Percentiles rank a stretch among this genome's conserved stretches.
Conservation (phyloP, 2,329 filamentous ascomycete genomes). For the Ascochyta viciae-villosae region DNA sequence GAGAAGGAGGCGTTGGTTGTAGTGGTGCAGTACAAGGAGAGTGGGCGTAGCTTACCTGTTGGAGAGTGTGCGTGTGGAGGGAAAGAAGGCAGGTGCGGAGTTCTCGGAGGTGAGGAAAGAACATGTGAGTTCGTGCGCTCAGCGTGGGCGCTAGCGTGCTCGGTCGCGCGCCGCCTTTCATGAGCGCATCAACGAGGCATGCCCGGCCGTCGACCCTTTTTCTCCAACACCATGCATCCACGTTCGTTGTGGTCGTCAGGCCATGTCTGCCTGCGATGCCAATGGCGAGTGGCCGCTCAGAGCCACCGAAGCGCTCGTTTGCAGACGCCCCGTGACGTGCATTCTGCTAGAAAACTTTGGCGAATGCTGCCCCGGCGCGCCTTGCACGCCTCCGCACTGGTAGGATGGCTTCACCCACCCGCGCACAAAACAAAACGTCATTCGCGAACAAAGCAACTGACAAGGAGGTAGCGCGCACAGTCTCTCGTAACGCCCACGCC, state of each 20-base stretch:
- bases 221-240: constrained; percentile 23
- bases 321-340: background rate
- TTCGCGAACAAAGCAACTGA: constrained; percentile 13
- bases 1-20: constrained; percentile 4
- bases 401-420: constrained; percentile 21
- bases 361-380: constrained; percentile 22
- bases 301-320: background rate
- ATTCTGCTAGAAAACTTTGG: constrained; percentile 10
- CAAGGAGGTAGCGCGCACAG: constrained; percentile 22
- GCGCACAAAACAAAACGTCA: background rate
- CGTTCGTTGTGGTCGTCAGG: constrained; percentile 19
- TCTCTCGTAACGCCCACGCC: constrained; percentile 6
- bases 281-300: constrained; percentile 29
- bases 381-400: constrained; percentile 30
- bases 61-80: constrained; percentile 14
- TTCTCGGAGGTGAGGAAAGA: constrained; percentile 8
- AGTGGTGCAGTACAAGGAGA: background rate
- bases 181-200: constrained; percentile 1
- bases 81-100: constrained; percentile 10
- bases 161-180: constrained; percentile 20
- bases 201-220: too few species aligned
- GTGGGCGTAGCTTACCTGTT: constrained; percentile 27
- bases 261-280: constrained; percentile 35
- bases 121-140: constrained; percentile 31
- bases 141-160: constrained; percentile 24